These are phyloP conservation scores for Dactylonectria macrodidyma DNA, from an alignment of 2,329 filamentous ascomycete species.

Conservation along the genomic window DNA sequence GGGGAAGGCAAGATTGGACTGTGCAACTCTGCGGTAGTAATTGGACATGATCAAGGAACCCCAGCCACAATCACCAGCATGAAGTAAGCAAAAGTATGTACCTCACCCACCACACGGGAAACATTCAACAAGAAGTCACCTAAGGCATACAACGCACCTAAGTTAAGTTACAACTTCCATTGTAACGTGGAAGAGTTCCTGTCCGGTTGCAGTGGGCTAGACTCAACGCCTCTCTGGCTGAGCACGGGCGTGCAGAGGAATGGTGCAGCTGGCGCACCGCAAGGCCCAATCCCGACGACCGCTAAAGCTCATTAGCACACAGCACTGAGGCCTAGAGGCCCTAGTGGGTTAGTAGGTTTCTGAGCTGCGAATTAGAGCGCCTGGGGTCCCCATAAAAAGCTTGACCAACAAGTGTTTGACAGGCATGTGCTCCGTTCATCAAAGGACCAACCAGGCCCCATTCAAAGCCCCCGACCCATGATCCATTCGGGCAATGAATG, in stretches of 20 bases:
- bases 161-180: too few species aligned
- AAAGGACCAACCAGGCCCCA: too few species aligned
- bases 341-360: background rate
- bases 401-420: background rate
- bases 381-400: background rate
- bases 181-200: background rate
- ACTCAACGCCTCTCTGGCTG: slow-evolving; percentile 1
- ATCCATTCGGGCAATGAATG: background rate
- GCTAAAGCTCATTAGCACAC: background rate
- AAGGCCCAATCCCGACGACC: background rate
- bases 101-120: background rate
- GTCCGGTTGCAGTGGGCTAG: background rate
- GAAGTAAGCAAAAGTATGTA: background rate
- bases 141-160: too few species aligned
- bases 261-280: slow-evolving; percentile 4
- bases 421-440: slow-evolving; percentile 1
- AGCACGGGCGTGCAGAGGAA: slow-evolving; percentile 17
- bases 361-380: background rate
- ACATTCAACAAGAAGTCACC: too few species aligned
- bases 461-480: background rate
- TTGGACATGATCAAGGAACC: background rate
- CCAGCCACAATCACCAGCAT: background rate
- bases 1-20: slow-evolving; percentile 19
- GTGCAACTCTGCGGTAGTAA: slow-evolving; percentile 4
- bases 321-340: background rate